Evolutionary conservation across 176 grass and related monocot species (phyloP), one percentile per base, ranked within the genome.

Genomic region (Triticum timopheevii): DNA sequence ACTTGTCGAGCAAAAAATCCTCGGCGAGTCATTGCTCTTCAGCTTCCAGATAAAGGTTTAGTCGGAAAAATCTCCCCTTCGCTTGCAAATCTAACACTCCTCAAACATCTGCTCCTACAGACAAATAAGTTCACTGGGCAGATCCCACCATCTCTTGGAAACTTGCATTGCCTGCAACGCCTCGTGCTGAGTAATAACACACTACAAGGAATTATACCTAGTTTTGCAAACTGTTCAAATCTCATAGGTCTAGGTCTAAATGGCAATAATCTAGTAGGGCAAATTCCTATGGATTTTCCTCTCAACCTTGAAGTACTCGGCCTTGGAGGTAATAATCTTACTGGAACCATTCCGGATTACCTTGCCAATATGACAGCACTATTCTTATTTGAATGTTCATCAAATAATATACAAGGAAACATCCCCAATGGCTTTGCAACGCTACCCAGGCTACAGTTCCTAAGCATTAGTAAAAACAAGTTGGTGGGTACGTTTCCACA

Each of bases 61-160:
- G 20, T 6, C 2, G 65, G 64, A 7, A 11, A 13, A 20, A 85
- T 89, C 52, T 82, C 87, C n/a, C 66, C 74, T 16, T 52, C 13
- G 0, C 70, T 84, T 9, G 81, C 66, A 35, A 52, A 69, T 11
- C 30, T 84, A 30, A 65, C 66, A 13, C 31, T 47, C 49, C 54
- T 84, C 16, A 49, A 2, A 59, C 15, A 38, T 28, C 62, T 84
- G 0, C 10, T 3, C 31, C 39, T 84, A 6, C 7, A 33, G 2
- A 17, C 15, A 0, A 84, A 84, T 39, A 12, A 0, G 13, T 56
- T 82, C 80, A 70, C 42, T 1, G 88, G 88, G 24, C 19, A 28
- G 3, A 90, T 90, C 42, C 88, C 88, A 5, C 16, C 31, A 17
- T 69, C 80, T 15, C 76, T 90, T 39, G 88, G 80, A 7, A 50